Evolutionary conservation across 768 basidiomycete genomes (phyloP), one percentile per base, ranked within the genome.

Genomic region (Hirschioporus abietinus): DNA sequence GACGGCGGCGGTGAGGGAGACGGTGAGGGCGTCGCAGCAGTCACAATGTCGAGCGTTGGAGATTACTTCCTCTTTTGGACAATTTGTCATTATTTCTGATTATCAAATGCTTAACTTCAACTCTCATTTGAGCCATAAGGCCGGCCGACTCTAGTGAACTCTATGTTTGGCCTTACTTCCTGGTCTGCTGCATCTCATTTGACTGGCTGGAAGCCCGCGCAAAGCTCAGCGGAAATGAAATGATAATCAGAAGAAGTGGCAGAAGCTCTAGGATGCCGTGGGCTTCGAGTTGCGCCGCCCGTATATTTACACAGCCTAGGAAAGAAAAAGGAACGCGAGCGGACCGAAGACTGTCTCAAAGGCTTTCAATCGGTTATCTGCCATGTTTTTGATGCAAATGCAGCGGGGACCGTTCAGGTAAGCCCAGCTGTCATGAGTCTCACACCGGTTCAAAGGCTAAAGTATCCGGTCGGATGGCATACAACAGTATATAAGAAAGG

Each of bases 1-100:
- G 36, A 61, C 65, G 74, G 61, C 69, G 69, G 68, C 71, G 68
- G 63, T 64, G 63, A 60, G 67, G 25, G 66, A 63, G 64, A 60
- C 30, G 66, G 66, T 30, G 35, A 35, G 69, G 59, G 63, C 69
- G 68, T 69, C 42, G 42, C 74, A 73, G 72, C 72, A 77, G 77
- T 78, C 76, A 73, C 75, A 78, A 74, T 72, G 72, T 70, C 75
- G 74, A 74, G 42, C 42, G 42, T 52, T 52, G 42, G 42, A 52
- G 42, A 52, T 52, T 52, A 52, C 42, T 52, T 12, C 42, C 42
- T 15, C 42, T 52, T 52, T 52, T 52, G 42, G 42, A 20, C 12
- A 10, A 5, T 52, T 52, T 12, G 42, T 52, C 42, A 52, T 52
- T n/a, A 15, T 10, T 2, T 15, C 12, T 52, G 42, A 52, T 52